A percentile compares a stretch with the other conserved stretches of the same genome.
Evolutionary conservation across 306 rosid genomes (phyloP).

Genomic region (Prunus davidiana): DNA sequence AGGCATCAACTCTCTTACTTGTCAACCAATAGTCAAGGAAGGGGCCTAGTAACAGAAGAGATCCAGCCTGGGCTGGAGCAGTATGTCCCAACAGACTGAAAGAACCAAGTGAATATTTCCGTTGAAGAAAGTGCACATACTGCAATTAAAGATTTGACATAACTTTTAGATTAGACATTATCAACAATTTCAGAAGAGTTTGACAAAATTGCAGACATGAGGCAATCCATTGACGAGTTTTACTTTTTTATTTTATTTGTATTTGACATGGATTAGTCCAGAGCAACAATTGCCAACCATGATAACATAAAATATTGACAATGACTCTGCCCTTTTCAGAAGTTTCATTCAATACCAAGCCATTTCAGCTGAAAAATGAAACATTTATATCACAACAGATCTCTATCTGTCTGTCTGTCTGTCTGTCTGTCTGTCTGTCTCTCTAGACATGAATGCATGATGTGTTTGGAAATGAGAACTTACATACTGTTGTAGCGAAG

Average conservation of each 20-base stretch:
- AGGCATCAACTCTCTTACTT: conserved; percentile 56
- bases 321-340: neutral
- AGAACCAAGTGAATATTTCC: conserved; percentile 82
- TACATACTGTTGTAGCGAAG: conserved; percentile 80
- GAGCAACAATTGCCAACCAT: neutral
- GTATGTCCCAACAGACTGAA: conserved; percentile 92
- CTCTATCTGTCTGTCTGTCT: neutral
- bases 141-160: conserved; percentile 36
- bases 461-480: conserved; percentile 18
- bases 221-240: neutral
- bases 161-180: neutral
- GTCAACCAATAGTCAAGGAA: conserved; percentile 88
- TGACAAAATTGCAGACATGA: neutral
- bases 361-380: too few relatives aligned
- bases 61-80: conserved; percentile 85
- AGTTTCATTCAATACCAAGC: too few relatives aligned
- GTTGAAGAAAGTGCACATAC: conserved; percentile 89
- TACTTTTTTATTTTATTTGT: neutral
- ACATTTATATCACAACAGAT: too few relatives aligned
- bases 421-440: neutral
- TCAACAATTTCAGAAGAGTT: neutral
- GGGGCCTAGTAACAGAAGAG: conserved; percentile 68
- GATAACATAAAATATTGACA: neutral
- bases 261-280: too few relatives aligned
- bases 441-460: neutral